These are phyloP conservation scores for Fusarium sp. DNA, from an alignment of 2,329 filamentous ascomycete genomes.

Conservation along the genomic window DNA sequence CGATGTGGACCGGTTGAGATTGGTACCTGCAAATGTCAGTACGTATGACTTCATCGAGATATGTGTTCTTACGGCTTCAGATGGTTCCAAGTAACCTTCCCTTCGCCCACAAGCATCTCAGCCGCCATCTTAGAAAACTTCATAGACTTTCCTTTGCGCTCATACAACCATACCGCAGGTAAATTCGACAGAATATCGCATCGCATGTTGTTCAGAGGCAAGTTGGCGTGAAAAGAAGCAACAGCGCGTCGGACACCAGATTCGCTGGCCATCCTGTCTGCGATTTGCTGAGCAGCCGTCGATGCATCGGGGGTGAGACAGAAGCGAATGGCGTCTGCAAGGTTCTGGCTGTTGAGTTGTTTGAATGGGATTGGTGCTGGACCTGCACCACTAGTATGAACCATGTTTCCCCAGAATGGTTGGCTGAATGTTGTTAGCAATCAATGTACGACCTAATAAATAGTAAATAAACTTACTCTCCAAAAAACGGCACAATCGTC, in stretches of 20 bases:
- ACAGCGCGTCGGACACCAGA: slow-evolving; percentile 32
- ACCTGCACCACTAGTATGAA: slow-evolving; percentile 18
- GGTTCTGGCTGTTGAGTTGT: slow-evolving; percentile 10
- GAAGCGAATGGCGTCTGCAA: slow-evolving; percentile 22
- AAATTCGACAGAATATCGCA: slow-evolving; percentile 26
- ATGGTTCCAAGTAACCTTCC: slow-evolving; percentile 26
- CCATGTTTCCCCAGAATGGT: slow-evolving; percentile 40
- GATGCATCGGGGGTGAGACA: slow-evolving; percentile 24
- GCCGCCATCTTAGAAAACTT: slow-evolving; percentile 33
- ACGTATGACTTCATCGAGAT: too few species aligned
- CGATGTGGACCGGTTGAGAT: slow-evolving; percentile 11
- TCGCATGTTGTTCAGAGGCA: slow-evolving; percentile 31
- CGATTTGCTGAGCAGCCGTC: slow-evolving; percentile 4
- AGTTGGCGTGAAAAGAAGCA: slow-evolving; percentile 38
- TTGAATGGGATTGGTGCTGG: slow-evolving; percentile 30
- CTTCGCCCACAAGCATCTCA: slow-evolving; percentile 14
- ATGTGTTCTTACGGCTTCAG: slow-evolving; percentile 14
- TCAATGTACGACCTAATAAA: fast-evolving
- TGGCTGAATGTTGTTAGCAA: not conserved
- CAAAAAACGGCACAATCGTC: slow-evolving; percentile 80
- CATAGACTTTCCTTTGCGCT: slow-evolving; percentile 5
- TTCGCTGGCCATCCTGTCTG: slow-evolving; percentile 29
- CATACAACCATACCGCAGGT: slow-evolving; percentile 19
- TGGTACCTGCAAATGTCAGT: not conserved
- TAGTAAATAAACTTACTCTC: slow-evolving; percentile 43